Evolutionary conservation across 2,329 filamentous ascomycete genomes (phyloP).

Genomic region (Neonectria sp.): DNA sequence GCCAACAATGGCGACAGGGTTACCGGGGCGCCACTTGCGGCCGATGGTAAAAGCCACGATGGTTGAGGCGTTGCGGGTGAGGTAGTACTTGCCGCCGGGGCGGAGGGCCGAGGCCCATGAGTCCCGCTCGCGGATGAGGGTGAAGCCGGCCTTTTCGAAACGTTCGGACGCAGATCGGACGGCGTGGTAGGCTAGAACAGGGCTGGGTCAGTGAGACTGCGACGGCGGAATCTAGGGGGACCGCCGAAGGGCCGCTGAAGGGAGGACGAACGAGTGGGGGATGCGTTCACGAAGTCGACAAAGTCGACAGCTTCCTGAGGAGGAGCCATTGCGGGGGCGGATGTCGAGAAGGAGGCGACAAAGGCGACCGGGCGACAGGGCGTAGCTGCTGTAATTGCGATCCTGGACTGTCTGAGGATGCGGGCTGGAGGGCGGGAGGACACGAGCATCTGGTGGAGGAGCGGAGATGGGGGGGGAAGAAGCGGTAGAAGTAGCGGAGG

Average conservation of each 20-base stretch:
- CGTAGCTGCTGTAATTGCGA: constrained; percentile 28
- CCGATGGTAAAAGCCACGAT: constrained; percentile 95
- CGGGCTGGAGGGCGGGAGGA: constrained; percentile 35
- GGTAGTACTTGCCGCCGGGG: constrained; percentile 95
- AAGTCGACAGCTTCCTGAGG: constrained; percentile 82
- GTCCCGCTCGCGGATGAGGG: constrained; percentile 90
- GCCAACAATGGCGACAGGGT: constrained; percentile 92
- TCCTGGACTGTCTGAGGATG: constrained; percentile 29
- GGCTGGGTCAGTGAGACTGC: constrained; percentile 37
- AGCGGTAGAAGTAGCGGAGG: constrained; percentile 28
- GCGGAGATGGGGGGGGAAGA: constrained; percentile 20
- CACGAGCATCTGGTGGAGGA: constrained; percentile 39
- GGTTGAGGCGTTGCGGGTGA: constrained; percentile 93
- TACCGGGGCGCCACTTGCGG: constrained; percentile 90
- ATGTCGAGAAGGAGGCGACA: constrained; percentile 47
- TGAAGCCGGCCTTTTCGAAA: constrained; percentile 88
- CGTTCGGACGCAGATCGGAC: constrained; percentile 84
- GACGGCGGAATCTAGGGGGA: neutral
- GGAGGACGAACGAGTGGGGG: constrained; percentile 83
- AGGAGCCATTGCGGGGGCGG: constrained; percentile 63
- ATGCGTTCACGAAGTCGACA: constrained; percentile 93
- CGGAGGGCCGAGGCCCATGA: constrained; percentile 85
- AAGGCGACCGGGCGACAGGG: constrained; percentile 10
- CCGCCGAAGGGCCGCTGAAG: neutral
- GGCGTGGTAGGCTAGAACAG: constrained; percentile 86